Evolutionary conservation across 176 grass and related monocot genomes (phyloP), one percentile per base, ranked within the genome.

Genomic region (Echinochloa phyllopogon): DNA sequence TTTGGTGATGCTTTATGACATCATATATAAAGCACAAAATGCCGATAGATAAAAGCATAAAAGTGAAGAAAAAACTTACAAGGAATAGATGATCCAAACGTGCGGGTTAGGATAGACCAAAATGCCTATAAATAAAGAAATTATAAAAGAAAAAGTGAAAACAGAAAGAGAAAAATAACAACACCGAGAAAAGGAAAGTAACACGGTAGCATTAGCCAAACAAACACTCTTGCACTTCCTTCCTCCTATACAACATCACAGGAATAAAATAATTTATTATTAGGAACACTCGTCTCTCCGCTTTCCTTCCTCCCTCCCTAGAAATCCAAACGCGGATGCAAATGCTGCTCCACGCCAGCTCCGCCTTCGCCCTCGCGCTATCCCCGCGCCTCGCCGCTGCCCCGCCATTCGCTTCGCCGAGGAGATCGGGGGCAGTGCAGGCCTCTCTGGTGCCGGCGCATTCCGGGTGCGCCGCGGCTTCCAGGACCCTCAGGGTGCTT

Each of bases 301-400:
- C 41, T 58, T 33, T 17, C 24, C 2, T 33, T 45, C 38, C 44
- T 48, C 11, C 13, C 27, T 16, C 56, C 67, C 81, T 47, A 10
- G 29, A 14, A 65, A 83, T 82, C 74, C 80, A 70, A 76, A 42
- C 44, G 73, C 65, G 6, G 65, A 61, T 53, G 82, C 70, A 49
- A 41, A 81, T 69, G 87, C 53, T 85, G 72, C 78, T 90, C 55
- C 78, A 71, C 65, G 44, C 57, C 38, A 55, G 38, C 8, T 23
- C 72, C 64, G 1, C 38, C 36, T 62, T 76, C 77, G 41, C 52
- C 69, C 11, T 75, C 38, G 43, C 51, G 17, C 49, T 14, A 21
- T 51, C 82, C 2, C 82, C 42, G 42, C 88, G 24, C 78, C 2
- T 51, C 15, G 33, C 45, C 64, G 24, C 84, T 36, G 27, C 33